Percentiles rank a stretch among this genome's conserved stretches.
phyloP scores from a whole-genome alignment of 306 rosid species.

The Trichosanthes truncata region DNA sequence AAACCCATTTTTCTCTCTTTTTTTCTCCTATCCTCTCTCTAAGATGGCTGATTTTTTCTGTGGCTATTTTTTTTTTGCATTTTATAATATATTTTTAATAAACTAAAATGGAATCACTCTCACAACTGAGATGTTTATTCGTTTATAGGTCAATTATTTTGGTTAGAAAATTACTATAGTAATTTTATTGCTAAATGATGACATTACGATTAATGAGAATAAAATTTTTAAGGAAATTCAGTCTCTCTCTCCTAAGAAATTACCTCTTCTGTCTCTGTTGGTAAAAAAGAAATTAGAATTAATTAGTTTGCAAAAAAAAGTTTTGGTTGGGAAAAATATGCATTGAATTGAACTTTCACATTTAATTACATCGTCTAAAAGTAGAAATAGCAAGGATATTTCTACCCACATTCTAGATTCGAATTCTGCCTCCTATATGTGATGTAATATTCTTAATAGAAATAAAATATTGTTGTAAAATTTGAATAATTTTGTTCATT shows the following conservation, averaged over 20 bases:
- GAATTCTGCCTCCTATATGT: no score
- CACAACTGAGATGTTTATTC: not conserved
- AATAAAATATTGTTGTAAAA: no score
- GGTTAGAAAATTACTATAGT: not conserved
- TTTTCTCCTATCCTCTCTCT: not conserved
- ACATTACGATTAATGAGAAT: not conserved
- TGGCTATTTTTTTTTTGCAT: not conserved
- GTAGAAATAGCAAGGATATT: no score
- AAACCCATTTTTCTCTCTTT: not conserved
- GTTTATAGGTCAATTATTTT: not conserved
- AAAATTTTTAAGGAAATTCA: not conserved
- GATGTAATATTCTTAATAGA: no score
- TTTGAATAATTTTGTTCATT: no score
- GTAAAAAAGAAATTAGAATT: not conserved
- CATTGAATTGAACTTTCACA: no score
- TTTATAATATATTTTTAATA: not conserved
- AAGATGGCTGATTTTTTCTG: not conserved
- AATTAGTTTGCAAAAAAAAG: not conserved
- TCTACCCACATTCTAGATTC: no score
- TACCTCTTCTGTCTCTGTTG: no score
- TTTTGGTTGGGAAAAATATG: no score
- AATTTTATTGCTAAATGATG: not conserved
- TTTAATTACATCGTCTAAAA: no score
- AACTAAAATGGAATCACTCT: not conserved
- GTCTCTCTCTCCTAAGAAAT: not conserved